Evolutionary conservation across 169 alveolate genomes (phyloP).

Genomic region (Cyclospora cayetanensis): DNA sequence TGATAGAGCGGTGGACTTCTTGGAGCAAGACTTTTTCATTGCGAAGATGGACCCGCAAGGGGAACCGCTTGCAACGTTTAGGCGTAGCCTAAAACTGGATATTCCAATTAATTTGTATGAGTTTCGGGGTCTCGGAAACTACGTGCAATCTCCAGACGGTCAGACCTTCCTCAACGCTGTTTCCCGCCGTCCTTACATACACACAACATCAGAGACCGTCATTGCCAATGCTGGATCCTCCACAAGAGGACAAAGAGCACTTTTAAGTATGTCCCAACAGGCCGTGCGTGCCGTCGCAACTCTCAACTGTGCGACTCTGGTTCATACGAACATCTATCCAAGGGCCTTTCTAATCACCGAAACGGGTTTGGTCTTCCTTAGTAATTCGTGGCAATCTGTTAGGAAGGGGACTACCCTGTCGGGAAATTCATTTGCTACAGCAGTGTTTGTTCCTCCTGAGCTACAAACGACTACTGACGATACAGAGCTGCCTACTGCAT

Average conservation of each 20-base stretch:
- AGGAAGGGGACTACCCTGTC: not conserved
- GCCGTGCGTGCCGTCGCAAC: constrained; percentile 35
- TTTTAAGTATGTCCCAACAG: constrained; percentile 41
- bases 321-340: constrained; percentile 47
- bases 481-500: not conserved
- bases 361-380: constrained; percentile 44
- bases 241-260: not conserved
- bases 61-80: not conserved
- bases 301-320: constrained; percentile 10
- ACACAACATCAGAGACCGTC: constrained; percentile 1
- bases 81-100: constrained; percentile 34
- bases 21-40: constrained; percentile 25
- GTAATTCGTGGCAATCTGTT: not conserved
- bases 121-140: not conserved
- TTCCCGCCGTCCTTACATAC: constrained; percentile 23
- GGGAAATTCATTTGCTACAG: not conserved
- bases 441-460: constrained; percentile 44
- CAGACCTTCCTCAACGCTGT: constrained; percentile 18
- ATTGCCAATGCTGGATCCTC: not conserved
- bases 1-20: not conserved
- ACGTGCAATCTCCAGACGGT: constrained; percentile 45
- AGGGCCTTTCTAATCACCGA: not conserved
- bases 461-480: constrained; percentile 11
- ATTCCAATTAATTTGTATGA: constrained; percentile 40
- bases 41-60: not conserved